These are phyloP conservation scores for Elasticomyces elasticus DNA, from an alignment of 495 filamentous ascomycete genomes.

Conservation along the genomic window DNA sequence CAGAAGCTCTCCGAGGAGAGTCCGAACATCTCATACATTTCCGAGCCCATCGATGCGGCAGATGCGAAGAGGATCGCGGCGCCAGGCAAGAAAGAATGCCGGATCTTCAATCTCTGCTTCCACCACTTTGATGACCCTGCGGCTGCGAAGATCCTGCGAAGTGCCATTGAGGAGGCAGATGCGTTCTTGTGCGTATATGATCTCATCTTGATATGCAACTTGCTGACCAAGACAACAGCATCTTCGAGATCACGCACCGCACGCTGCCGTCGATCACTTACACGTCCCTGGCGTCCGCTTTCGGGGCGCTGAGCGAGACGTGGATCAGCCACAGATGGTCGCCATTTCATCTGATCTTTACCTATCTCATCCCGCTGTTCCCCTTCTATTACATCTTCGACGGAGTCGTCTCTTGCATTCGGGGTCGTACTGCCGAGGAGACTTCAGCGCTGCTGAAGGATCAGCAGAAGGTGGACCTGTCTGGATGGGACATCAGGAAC, in stretches of 20 bases:
- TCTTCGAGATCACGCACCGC: conserved; percentile 2
- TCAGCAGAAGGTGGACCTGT: not conserved
- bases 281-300: not conserved
- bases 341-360: not conserved
- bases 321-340: not conserved
- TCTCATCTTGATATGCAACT: not conserved
- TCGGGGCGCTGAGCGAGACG: not conserved
- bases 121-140: conserved; percentile 1
- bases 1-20: not conserved
- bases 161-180: not conserved
- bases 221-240: not conserved
- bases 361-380: not conserved
- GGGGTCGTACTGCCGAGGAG: not conserved
- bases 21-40: not conserved
- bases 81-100: not conserved
- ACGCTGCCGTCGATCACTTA: not conserved
- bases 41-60: not conserved
- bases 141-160: not conserved
- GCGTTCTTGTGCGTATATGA: not conserved
- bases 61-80: not conserved
- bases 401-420: not conserved
- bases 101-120: conserved; percentile 2
- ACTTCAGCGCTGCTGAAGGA: not conserved
- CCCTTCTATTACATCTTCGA: conserved; percentile 1
- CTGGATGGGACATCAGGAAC: not conserved